Base-by-base conservation (phyloP, 176 grass and related monocot species). In the Carex myosuroides region DNA sequence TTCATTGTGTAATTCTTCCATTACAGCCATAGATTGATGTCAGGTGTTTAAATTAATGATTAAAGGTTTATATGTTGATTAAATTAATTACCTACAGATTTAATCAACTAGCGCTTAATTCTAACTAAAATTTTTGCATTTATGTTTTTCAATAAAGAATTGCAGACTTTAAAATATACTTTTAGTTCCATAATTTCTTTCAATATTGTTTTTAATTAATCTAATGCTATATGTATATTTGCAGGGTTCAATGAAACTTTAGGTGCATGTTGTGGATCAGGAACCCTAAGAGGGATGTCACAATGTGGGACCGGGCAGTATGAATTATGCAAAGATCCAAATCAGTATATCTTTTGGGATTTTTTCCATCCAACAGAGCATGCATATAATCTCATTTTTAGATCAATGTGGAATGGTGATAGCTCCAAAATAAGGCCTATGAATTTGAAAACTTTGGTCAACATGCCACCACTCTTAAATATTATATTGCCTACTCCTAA, bases 341-440 rank as follows among this genome's bases (percentile, higher is more conserved):
- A 42, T 44, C 35, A 71, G 6, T 44, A 71, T 39, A 44, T 71
- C 46, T 71, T 71, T 71, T 71, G 68, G 32, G 67, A 70, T 42
- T 70, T 42, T 3, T 71, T 71, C 46, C 68, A 71, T 44, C 68
- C 68, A 20, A 44, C 68, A 44, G 68, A 71, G 17, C 68, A 71
- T 71, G 35, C 17, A 18, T 71, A 44, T 42, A 71, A 71, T 46
- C 37, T 71, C 68, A 71, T 71, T 71, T 71, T 71, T 46, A 71
- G 68, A 39, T 42, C 16, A 20, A 16, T 39, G n/a, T 46, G 68
- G 68, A 71, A 18, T 71, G 68, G 68, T n/a, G 68, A 71, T 42
- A n/a, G 0, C 35, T 71, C 68, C 35, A 71, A 71, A 71, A 71
- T 71, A 20, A 44, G 39, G 68, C 68, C 68, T 20, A 46, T 71